A percentile compares a stretch with the other conserved stretches of the same genome.
Conservation (phyloP, 345 rosid genomes). For the Populus simonii region DNA sequence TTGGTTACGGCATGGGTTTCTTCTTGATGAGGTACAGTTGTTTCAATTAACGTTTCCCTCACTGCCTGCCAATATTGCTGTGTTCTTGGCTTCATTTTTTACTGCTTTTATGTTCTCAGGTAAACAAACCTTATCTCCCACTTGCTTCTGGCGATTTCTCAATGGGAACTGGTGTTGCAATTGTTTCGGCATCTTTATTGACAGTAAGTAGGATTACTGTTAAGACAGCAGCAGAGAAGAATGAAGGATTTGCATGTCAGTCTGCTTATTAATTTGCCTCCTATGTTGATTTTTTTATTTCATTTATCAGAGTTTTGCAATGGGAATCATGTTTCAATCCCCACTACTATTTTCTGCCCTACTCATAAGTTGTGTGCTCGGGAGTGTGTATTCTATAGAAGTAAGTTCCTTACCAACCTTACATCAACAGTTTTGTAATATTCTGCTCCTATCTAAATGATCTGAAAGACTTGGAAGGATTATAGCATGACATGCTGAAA, state of each 20-base stretch:
- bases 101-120: conserved; percentile 5
- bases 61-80: neutral
- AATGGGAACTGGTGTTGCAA: conserved; percentile 23
- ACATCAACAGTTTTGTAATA: neutral
- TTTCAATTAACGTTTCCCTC: neutral
- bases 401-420: conserved; percentile 10
- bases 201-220: conserved; percentile 13
- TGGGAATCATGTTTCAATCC: conserved; percentile 29
- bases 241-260: neutral
- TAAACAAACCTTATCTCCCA: conserved; percentile 39
- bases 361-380: conserved; percentile 21
- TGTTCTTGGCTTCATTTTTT: neutral
- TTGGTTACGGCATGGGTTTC: too few species aligned
- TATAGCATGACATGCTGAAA: neutral
- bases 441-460: neutral
- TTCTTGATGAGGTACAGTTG: too few species aligned
- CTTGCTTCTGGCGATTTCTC: conserved; percentile 37
- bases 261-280: neutral
- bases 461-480: neutral
- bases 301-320: conserved; percentile 24
- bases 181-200: conserved; percentile 16
- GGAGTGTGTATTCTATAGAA: conserved; percentile 36
- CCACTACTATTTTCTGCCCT: conserved; percentile 32
- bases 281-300: neutral
- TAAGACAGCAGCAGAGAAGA: neutral